Evolutionary conservation across 768 basidiomycete genomes (phyloP).

Genomic region (Russula sp.): DNA sequence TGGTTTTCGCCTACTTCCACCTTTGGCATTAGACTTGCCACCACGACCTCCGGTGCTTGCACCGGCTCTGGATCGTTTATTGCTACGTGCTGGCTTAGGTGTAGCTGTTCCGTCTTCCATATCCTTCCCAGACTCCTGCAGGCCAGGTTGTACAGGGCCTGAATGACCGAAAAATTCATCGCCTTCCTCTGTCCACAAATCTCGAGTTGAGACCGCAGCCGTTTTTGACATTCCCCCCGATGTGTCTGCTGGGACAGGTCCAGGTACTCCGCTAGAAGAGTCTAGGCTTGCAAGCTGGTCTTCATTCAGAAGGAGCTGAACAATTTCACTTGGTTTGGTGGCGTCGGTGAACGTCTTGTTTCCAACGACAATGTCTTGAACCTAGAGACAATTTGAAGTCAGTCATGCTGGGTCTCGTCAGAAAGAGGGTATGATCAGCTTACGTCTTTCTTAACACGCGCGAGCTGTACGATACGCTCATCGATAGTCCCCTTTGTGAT

Average conservation of each 20-base stretch:
- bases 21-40: constrained; percentile 29
- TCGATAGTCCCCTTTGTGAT: constrained; percentile 94
- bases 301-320: constrained; percentile 88
- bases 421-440: constrained; percentile 26
- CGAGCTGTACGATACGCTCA: constrained; percentile 94
- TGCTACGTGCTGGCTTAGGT: constrained; percentile 28
- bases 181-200: constrained; percentile 83
- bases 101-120: constrained; percentile 23
- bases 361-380: constrained; percentile 98
- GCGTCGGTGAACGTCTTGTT: constrained; percentile 93
- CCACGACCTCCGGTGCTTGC: constrained; percentile 31
- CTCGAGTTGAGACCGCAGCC: constrained; percentile 41
- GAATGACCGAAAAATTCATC: constrained; percentile 79
- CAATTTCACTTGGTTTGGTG: constrained; percentile 94
- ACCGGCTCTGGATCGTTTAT: constrained; percentile 34
- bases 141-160: constrained; percentile 27
- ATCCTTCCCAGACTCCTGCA: constrained; percentile 26
- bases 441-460: constrained; percentile 95
- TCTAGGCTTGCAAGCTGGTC: constrained; percentile 80
- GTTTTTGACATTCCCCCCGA: constrained; percentile 32
- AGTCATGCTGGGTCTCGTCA: constrained; percentile 13
- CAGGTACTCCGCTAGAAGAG: constrained; percentile 37
- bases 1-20: constrained; percentile 25
- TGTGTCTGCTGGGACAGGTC: constrained; percentile 34
- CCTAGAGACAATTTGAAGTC: constrained; percentile 41